Evolutionary conservation across 2,329 filamentous ascomycete species (phyloP).

Genomic region (Seiridium unicorne): DNA sequence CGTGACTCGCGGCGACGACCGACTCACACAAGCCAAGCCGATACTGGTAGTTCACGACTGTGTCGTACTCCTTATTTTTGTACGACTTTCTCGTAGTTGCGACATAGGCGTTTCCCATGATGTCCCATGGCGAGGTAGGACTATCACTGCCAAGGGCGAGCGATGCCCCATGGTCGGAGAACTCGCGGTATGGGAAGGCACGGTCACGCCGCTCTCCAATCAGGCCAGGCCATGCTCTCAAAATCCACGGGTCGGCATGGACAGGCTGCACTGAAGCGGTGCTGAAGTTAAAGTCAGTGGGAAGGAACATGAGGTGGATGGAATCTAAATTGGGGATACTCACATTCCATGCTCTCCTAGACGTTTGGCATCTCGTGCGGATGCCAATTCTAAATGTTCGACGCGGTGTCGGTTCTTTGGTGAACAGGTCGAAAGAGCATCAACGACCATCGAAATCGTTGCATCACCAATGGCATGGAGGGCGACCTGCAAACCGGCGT

Average conservation of each 20-base stretch:
- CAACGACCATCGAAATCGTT: slow-evolving; percentile 55
- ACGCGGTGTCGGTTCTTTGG: slow-evolving; percentile 53
- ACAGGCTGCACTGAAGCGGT: slow-evolving; percentile 55
- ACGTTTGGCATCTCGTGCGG: slow-evolving; percentile 47
- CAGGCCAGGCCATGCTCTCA: slow-evolving; percentile 57
- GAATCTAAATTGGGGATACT: no score
- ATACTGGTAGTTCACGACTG: slow-evolving; percentile 51
- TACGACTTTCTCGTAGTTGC: slow-evolving; percentile 54
- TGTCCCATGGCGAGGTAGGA: slow-evolving; percentile 55
- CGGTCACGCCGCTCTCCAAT: slow-evolving; percentile 52
- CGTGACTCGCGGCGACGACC: slow-evolving; percentile 51
- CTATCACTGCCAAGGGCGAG: slow-evolving; percentile 59
- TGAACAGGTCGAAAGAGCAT: slow-evolving; percentile 43
- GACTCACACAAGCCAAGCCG: slow-evolving; percentile 52
- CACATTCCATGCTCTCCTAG: slow-evolving; percentile 52
- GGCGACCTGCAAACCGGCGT: slow-evolving; percentile 53
- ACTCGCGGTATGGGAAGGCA: slow-evolving; percentile 61
- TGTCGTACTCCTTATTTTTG: slow-evolving; percentile 15
- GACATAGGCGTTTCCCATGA: slow-evolving; percentile 57
- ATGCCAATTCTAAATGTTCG: slow-evolving; percentile 60
- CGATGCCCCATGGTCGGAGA: slow-evolving; percentile 50
- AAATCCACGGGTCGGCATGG: slow-evolving; percentile 55
- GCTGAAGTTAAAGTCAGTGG: neutral
- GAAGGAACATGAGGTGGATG: no score
- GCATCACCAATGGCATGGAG: slow-evolving; percentile 63